Percentiles rank a stretch among this genome's conserved stretches.
These are phyloP conservation scores for Clonostachys sp. DNA, from an alignment of 2,329 filamentous ascomycete genomes.

Conservation along the genomic window DNA sequence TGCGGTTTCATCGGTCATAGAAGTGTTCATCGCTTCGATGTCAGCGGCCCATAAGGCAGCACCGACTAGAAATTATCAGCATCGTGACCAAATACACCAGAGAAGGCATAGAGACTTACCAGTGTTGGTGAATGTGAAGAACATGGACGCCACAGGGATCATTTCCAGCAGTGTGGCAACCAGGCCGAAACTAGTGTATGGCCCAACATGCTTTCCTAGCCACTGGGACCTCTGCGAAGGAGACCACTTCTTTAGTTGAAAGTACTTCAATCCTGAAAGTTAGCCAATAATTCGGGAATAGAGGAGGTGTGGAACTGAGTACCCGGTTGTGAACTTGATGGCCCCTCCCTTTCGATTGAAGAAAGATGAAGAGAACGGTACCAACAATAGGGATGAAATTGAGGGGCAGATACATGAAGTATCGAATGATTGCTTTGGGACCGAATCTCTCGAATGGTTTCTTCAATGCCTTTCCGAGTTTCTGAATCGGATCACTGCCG, in stretches of 20 bases:
- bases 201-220: slow-evolving; percentile 64
- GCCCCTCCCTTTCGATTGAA: slow-evolving; percentile 55
- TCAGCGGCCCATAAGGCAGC: slow-evolving; percentile 94
- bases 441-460: slow-evolving; percentile 52
- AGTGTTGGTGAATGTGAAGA: slow-evolving; percentile 87
- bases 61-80: slow-evolving; percentile 52
- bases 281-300: neutral
- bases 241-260: slow-evolving; percentile 85
- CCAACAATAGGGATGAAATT: slow-evolving; percentile 92
- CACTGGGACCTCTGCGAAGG: slow-evolving; percentile 60
- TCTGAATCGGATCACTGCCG: slow-evolving; percentile 50
- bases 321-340: slow-evolving; percentile 4
- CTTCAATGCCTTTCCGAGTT: slow-evolving; percentile 54
- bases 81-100: neutral
- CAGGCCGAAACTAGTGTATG: slow-evolving; percentile 77
- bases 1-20: slow-evolving; percentile 45
- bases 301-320: slow-evolving; percentile 1
- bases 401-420: slow-evolving; percentile 81
- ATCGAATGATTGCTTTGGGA: slow-evolving; percentile 64
- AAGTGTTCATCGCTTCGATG: slow-evolving; percentile 56
- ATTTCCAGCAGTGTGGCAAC: slow-evolving; percentile 80
- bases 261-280: slow-evolving; percentile 54
- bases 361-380: slow-evolving; percentile 71
- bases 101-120: slow-evolving; percentile 29
- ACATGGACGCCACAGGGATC: slow-evolving; percentile 74